phyloP scores from a whole-genome alignment of 2,329 filamentous ascomycete species.

The Penicillium sp. region DNA sequence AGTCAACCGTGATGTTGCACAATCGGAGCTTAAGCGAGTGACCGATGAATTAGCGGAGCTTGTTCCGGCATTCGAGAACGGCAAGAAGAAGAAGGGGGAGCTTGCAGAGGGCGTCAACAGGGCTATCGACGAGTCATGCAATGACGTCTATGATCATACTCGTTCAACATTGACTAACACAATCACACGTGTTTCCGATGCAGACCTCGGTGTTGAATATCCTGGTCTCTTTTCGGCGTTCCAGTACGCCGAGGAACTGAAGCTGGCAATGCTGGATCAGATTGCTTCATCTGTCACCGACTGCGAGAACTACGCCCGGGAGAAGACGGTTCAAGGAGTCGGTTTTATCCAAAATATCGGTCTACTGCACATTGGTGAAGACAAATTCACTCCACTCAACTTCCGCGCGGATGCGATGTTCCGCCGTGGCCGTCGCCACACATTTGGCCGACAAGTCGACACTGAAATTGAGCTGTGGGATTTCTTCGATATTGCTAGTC shows the following conservation, averaged over 20 bases:
- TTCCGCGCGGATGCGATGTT: slow-evolving; percentile 97
- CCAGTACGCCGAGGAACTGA: slow-evolving; percentile 89
- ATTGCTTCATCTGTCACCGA: slow-evolving; percentile 73
- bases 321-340: slow-evolving; percentile 74
- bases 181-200: slow-evolving; percentile 72
- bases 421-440: slow-evolving; percentile 69
- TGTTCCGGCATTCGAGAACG: slow-evolving; percentile 80
- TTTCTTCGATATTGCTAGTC: slow-evolving; percentile 81
- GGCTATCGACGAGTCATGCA: slow-evolving; percentile 79
- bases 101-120: slow-evolving; percentile 77
- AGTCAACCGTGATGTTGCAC: slow-evolving; percentile 84
- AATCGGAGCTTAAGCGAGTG: slow-evolving; percentile 79
- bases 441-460: slow-evolving; percentile 78
- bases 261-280: slow-evolving; percentile 84
- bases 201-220: slow-evolving; percentile 78
- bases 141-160: slow-evolving; percentile 81
- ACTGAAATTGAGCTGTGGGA: slow-evolving; percentile 86
- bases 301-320: slow-evolving; percentile 84
- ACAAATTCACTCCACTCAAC: slow-evolving; percentile 78
- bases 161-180: slow-evolving; percentile 70
- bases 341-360: slow-evolving; percentile 85
- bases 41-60: slow-evolving; percentile 75
- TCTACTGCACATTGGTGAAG: slow-evolving; percentile 74
- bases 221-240: slow-evolving; percentile 82
- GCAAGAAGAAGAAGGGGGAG: slow-evolving; percentile 73